Base-by-base conservation (phyloP, 2,329 filamentous ascomycete species). In the Colletotrichum paranaense region DNA sequence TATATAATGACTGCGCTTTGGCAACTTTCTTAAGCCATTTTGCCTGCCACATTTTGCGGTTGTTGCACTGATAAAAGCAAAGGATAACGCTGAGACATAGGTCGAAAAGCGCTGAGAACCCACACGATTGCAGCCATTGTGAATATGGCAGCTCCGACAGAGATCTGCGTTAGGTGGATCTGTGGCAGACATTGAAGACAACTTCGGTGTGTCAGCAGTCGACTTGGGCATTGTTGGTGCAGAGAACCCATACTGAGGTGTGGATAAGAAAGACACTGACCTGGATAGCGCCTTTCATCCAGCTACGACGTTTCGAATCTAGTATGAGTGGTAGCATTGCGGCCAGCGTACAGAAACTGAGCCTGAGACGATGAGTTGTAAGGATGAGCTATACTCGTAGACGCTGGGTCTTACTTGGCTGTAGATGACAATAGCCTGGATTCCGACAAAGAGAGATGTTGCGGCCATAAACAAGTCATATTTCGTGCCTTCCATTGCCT, bases 11-110 rank as follows among this genome's bases (percentile, higher is more conserved):
- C 26, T 12, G 62, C 62, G 49, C 46, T 3, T 55, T 49, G 26
- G 66, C 59, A 24, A 63, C 24, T 42, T 46, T 66, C 6, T 56
- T 64, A 5, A 73, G 60, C 65, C 69, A 73, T 2, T 28, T 49
- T 4, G 60, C 62, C 30, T 73, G 69, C 70, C 73, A 75, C 70
- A 73, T 73, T 26, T 57, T 68, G 24, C 66, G 56, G 35, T 57
- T 66, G 32, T 67, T 73, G 30, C 73, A 66, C 22, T 66, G 52
- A 19, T 68, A 74, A 35, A 73, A 73, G 64, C 69, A 73, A 24
- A 75, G 69, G 22, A 67, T 46, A 26, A 75, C 46, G 19, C 60
- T 32, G 4, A 73, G 55, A n/a, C 69, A 73, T 19, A 75, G 4
- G 1, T 70, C 73, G 28, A 75, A 75, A 5, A 75, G 70, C 4